Evolutionary conservation across 352 stramenopile species (phyloP).

Genomic region (Pythium periplocum): DNA sequence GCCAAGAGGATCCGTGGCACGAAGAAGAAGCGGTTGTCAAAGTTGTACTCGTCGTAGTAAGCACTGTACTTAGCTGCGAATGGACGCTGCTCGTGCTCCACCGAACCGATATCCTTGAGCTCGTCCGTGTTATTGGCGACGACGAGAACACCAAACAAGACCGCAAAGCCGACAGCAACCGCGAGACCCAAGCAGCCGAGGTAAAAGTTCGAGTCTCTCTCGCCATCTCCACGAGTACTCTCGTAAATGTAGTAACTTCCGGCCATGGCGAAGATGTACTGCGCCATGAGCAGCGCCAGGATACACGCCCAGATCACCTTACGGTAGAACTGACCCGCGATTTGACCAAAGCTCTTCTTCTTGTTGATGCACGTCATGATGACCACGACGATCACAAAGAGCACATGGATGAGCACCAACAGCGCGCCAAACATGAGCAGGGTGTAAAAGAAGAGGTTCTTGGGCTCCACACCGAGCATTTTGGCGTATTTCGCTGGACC

Average conservation of each 20-base stretch:
- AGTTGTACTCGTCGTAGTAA: constrained; percentile 89
- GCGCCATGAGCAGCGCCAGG: constrained; percentile 63
- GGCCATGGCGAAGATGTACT: constrained; percentile 87
- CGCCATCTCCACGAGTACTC: constrained; percentile 24
- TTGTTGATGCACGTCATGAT: constrained; percentile 42
- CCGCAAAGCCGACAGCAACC: constrained; percentile 39
- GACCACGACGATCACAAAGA: constrained; percentile 59
- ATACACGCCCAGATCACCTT: constrained; percentile 77
- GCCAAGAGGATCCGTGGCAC: constrained; percentile 70
- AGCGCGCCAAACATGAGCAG: constrained; percentile 57
- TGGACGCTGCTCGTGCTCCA: constrained; percentile 67
- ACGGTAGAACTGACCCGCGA: constrained; percentile 65
- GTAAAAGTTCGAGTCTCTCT: constrained; percentile 28
- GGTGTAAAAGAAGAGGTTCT: constrained; percentile 82
- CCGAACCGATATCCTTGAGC: constrained; percentile 67
- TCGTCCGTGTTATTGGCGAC: constrained; percentile 62
- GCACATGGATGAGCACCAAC: constrained; percentile 45
- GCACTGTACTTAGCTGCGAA: constrained; percentile 82
- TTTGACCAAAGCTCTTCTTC: constrained; percentile 51
- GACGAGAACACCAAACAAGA: constrained; percentile 67
- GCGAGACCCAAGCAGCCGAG: constrained; percentile 43
- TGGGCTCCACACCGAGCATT: constrained; percentile 51
- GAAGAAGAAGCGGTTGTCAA: constrained; percentile 88
- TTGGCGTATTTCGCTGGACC: constrained; percentile 65
- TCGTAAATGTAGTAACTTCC: constrained; percentile 70